phyloP scores from a whole-genome alignment of 1,139 yeast species.

The Entelexis sorbosivorans region DNA sequence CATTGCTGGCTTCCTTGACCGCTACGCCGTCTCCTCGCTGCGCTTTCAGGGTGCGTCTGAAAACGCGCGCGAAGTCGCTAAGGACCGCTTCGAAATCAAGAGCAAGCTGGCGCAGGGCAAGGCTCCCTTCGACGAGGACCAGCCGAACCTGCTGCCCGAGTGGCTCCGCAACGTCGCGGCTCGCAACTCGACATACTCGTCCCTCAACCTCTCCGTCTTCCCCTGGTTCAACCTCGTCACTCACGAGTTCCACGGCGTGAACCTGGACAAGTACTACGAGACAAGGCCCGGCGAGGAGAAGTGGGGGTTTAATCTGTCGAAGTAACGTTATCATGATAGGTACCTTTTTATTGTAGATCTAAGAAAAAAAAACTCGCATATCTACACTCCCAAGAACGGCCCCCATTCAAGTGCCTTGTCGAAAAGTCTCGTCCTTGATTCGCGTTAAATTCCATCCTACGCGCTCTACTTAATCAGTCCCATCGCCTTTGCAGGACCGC shows the following conservation, averaged over 20 bases:
- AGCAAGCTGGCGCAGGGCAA: slow-evolving; percentile 53
- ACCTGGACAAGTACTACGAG: slow-evolving; percentile 58
- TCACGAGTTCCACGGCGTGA: slow-evolving; percentile 79
- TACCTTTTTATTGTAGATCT: neutral
- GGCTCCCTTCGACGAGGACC: slow-evolving; percentile 48
- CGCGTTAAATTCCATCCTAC: too few species aligned
- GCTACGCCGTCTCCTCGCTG: slow-evolving; percentile 51
- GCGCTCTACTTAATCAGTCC: too few species aligned
- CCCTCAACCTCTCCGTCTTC: slow-evolving; percentile 47
- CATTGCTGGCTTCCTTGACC: slow-evolving; percentile 59
- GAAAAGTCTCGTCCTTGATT: too few species aligned
- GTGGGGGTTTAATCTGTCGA: slow-evolving; percentile 32
- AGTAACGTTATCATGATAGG: slow-evolving; percentile 11
- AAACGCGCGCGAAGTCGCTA: slow-evolving; percentile 57
- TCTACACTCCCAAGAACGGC: neutral
- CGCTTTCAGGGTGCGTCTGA: slow-evolving; percentile 75
- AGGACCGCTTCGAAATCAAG: slow-evolving; percentile 67
- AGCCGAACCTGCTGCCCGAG: slow-evolving; percentile 42
- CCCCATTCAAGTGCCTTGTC: too few species aligned
- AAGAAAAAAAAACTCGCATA: neutral
- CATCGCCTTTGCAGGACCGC: too few species aligned
- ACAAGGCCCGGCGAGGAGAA: slow-evolving; percentile 41
- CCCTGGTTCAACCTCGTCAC: slow-evolving; percentile 79
- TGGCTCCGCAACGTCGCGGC: slow-evolving; percentile 68
- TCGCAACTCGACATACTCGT: slow-evolving; percentile 69